phyloP scores from a whole-genome alignment of 129 eudicot species.

The Helichrysum umbraculigerum region DNA sequence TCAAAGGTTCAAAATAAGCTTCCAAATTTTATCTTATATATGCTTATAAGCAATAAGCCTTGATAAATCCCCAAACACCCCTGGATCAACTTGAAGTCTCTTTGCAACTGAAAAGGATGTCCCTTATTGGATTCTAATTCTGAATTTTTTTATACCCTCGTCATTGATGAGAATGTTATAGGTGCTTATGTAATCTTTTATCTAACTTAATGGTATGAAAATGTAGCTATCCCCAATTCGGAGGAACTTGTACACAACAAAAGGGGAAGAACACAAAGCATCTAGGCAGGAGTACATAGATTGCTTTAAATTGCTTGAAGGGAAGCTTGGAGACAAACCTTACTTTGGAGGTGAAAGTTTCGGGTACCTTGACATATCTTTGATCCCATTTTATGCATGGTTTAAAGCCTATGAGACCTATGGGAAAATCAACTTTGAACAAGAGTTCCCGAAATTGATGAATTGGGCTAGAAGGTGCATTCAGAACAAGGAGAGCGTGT shows the following conservation, averaged over 20 bases:
- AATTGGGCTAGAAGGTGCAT: conserved; percentile 48
- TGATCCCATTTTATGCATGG: conserved; percentile 38
- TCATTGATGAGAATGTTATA: not conserved
- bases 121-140: not conserved
- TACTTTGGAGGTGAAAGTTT: conserved; percentile 44
- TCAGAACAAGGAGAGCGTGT: conserved; percentile 39
- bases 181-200: not conserved
- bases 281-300: conserved; percentile 22
- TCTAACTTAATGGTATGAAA: not conserved
- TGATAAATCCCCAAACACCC: no score
- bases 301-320: conserved; percentile 23
- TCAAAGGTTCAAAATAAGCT: no score
- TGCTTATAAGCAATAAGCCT: no score
- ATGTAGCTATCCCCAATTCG: conserved; percentile 25
- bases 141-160: not conserved
- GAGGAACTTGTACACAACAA: conserved; percentile 24
- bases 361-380: conserved; percentile 33
- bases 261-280: conserved; percentile 33
- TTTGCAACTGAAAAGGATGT: not conserved
- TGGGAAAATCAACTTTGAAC: conserved; percentile 32
- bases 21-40: no score
- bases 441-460: conserved; percentile 44
- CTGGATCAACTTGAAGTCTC: no score
- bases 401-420: conserved; percentile 38
- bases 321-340: conserved; percentile 24